Base-by-base conservation (phyloP, 768 basidiomycete species). In the Calocera cornea region DNA sequence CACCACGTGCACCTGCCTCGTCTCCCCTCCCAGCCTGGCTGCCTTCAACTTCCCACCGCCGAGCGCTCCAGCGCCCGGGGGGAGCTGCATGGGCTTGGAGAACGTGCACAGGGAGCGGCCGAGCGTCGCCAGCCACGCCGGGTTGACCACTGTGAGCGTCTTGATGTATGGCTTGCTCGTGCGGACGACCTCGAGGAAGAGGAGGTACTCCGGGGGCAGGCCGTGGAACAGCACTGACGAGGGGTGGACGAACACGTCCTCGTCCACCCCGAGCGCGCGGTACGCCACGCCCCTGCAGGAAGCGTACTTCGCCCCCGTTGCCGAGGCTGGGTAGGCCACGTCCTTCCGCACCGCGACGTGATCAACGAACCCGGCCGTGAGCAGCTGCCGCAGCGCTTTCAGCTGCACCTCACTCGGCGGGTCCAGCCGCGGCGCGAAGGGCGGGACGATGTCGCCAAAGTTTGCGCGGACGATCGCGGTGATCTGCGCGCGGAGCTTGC, bases 301-400 rank as follows among this genome's bases (percentile, higher is more conserved):
- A 10, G 87, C 80, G 74, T 82, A 90, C 71, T 91, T 87, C 49
- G 81, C 78, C 2, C 89, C 90, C 14, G 82, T 79, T 1, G 82
- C 79, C 17, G 80, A 78, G 63, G 81, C 78, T 69, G 84, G 85
- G 50, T 86, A 82, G 16, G 87, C 81, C 36, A 91, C 76, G 74
- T 98, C 95, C 74, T 89, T 92, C 31, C 97, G 86, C 16, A 95
- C 83, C 8, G 97, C 97, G 16, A 97, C 86, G 76, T 95, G 92
- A 76, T 99, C 95, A 70, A 98, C 91, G 78, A 97, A 97, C 17
- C 86, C 90, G 11, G 95, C 88, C 0, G 90, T 82, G 54, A 97
- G 74, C 11, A 97, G 81, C 74, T 98, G 97, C 41, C 90, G 84
- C 12, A 99, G 80, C 19, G 91, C 86, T 76, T 95, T 97, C 71